Conservation (phyloP, 768 basidiomycete species). For the Lactarius sanguifluus region DNA sequence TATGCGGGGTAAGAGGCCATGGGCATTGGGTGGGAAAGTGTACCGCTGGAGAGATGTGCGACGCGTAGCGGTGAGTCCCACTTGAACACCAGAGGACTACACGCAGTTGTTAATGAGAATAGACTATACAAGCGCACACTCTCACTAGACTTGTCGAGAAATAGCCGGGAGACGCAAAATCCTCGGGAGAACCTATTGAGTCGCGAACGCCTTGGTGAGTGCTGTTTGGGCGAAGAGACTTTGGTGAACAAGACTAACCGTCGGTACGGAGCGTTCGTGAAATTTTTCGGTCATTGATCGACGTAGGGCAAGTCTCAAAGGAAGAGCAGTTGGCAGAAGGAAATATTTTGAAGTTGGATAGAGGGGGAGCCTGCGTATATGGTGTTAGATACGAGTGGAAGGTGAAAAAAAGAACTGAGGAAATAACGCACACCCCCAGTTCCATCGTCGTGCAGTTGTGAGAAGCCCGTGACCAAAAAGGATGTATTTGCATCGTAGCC, state of each 20-base stretch:
- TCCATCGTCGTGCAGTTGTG: slow-evolving; percentile 62
- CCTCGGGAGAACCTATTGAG: slow-evolving; percentile 52
- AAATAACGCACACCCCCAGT: slow-evolving; percentile 52
- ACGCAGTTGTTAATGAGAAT: not conserved
- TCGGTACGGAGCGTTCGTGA: slow-evolving; percentile 48
- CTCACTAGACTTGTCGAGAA: slow-evolving; percentile 60
- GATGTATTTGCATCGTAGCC: slow-evolving; percentile 41
- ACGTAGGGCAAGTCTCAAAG: slow-evolving; percentile 54
- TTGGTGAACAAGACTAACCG: slow-evolving; percentile 39
- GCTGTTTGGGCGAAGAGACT: not conserved
- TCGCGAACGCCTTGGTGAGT: not conserved
- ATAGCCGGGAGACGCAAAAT: slow-evolving; percentile 64
- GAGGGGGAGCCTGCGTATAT: slow-evolving; percentile 44
- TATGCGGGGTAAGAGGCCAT: slow-evolving; percentile 45
- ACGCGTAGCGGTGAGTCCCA: slow-evolving; percentile 59
- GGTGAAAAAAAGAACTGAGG: slow-evolving; percentile 1
- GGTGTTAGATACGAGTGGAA: not conserved
- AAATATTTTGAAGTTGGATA: slow-evolving; percentile 64
- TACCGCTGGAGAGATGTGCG: slow-evolving; percentile 57
- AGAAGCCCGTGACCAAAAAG: slow-evolving; percentile 53
- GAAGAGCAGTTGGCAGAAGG: slow-evolving; percentile 50
- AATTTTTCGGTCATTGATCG: slow-evolving; percentile 46
- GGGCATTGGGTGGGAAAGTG: slow-evolving; percentile 34
- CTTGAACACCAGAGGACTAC: slow-evolving; percentile 55
- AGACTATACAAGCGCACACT: not conserved